Evolutionary conservation across 2,329 filamentous ascomycete genomes (phyloP), one percentile per base, ranked within the genome.

Genomic region (Pseudogymnoascus sp.): DNA sequence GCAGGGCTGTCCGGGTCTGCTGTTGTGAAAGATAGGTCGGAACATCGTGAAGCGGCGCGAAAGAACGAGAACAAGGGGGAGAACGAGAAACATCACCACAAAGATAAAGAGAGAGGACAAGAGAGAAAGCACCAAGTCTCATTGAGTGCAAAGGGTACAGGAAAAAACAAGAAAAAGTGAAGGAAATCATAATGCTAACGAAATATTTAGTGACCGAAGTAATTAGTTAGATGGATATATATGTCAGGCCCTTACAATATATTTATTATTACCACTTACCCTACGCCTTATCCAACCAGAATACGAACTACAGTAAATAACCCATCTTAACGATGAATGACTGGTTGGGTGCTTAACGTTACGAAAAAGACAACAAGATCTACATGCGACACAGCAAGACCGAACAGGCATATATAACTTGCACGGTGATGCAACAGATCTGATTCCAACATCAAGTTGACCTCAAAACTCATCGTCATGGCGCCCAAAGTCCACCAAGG

Each of bases 211-310:
- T 54, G 47, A 3, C 16, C 6, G 11, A 54, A 54, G 28, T 54
- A 54, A 54, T 54, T 54, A 54, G 28, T 54, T 54, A 54, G 47
- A 33, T 20, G 28, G 47, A 35, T 33, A 54, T 50, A 50, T 47
- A 47, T 28, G 41, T 47, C 41, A 30, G 14, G 14, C 14, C 47
- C 20, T 54, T 14, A 54, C 28, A 54, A 54, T 54, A 54, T 35
- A 54, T 54, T 33, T 54, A 6, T 33, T 54, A 28, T 33, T 54
- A 20, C 28, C 18, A 33, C 25, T 50, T 50, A 9, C 9, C 25
- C 28, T n/a, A 12, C 8, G 25, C 25, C 43, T 18, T 28, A 54
- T 28, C 28, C 33, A 33, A 18, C 11, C 12, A 6, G 47, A 54
- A 16, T 14, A 47, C 22, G 14, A 33, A 33, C n/a, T 54, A 20